Base-by-base conservation (phyloP, 176 grass and related monocot species). In the Zoysia pacifica region DNA sequence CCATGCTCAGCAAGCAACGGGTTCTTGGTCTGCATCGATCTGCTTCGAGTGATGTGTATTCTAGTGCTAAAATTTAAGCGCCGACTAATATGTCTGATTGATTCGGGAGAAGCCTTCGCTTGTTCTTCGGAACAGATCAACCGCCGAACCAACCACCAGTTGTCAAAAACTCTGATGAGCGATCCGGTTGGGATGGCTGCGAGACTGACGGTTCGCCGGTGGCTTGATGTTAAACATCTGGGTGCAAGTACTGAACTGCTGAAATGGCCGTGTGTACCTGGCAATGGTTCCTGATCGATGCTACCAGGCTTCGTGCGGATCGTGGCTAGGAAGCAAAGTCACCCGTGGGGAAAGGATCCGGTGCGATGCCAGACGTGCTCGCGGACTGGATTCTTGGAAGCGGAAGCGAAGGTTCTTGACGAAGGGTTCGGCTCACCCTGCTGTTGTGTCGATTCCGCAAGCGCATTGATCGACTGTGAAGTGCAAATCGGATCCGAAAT, bases 231-330 rank as follows among this genome's bases (percentile, higher is more conserved):
- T 28, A 28, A 28, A 28, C 28, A 28, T 28, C 28, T 28, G 28
- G 28, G 28, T 28, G 28, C 28, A 28, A 56, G 2, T 43, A 48
- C 19, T 36, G 58, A 35, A 62, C 11, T 37, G 56, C 28, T 18
- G 11, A 39, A 54, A 16, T 12, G 52, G 1, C 38, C 5, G 50
- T 58, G 72, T 28, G 28, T 58, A 2, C 13, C 9, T 20, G 37
- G 59, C 45, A 50, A 77, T 45, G 56, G 45, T 50, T 77, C 74
- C 44, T 65, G 28, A 28, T 28, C 28, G 60, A 77, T 15, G 54
- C n/a, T 19, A 7, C 54, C 13, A 54, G 47, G 9, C 18, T 76
- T 60, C 43, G 45, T 48, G 58, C 59, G 48, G 56, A 12, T 63
- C 13, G n/a, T 36, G n/a, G 12, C 6, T 16, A 72, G 64, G 38